Base-by-base conservation (phyloP, 225 moss, liverwort and hornwort species). In the Sphagnum tenellum region DNA sequence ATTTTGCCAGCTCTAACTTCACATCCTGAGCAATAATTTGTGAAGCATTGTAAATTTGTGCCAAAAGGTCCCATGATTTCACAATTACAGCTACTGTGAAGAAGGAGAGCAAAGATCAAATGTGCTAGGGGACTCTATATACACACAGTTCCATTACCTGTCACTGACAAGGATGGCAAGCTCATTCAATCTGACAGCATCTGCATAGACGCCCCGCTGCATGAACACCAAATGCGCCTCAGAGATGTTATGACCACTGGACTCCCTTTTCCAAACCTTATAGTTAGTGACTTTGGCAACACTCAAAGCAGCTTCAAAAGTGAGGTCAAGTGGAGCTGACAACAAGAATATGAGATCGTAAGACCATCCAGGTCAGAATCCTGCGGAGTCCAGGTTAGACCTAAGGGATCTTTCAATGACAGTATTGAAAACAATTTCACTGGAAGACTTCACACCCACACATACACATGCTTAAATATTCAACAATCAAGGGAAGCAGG, bases 141-240 rank as follows among this genome's bases (percentile, higher is more conserved):
- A 68, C 71, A 75, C 67, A 76, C 5, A 13, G 5, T 6, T 46
- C 49, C 9, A 49, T 12, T 73, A 94, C 95, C 95, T 87, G 67
- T 76, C 70, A 62, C 61, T 85, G 5, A 96, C 79, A 44, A 96
- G 77, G 49, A 76, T 59, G 11, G 79, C 72, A 7, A 96, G 76
- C 70, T 96, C 95, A 58, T 77, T 74, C 66, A 96, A 70, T 67
- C 71, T 65, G 55, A 88, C 70, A 1, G 92, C 82, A 55, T 79
- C 72, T 2, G 58, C 55, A 68, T 85, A 89, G 47, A 92, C 89
- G 63, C 88, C 89, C 46, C 67, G 53, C 89, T 92, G 82, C 75
- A 67, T 29, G 29, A 29, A 29, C 29, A 29, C 29, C 29, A 1
- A 29, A 29, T 29, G 29, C 1, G 29, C 29, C 29, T 29, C 29